Evolutionary conservation across 306 rosid species (phyloP).

Genomic region (Cucurbita moschata): DNA sequence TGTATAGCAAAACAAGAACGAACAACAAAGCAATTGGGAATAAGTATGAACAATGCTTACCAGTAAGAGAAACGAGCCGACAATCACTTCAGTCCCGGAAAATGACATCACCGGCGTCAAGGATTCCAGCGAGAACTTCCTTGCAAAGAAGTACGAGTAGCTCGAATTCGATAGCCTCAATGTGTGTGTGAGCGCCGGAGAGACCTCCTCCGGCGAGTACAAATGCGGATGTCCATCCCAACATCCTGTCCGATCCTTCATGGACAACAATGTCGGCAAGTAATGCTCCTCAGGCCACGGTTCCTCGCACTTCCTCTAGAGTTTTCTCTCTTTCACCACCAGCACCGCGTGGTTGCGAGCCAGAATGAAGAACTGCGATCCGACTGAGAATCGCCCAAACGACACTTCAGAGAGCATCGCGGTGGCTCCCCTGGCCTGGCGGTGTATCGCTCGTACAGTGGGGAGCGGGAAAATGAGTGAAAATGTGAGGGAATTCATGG

Average conservation of each 20-base stretch:
- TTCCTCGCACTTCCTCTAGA: constrained; percentile 39
- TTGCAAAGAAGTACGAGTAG: constrained; percentile 29
- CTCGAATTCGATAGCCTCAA: constrained; percentile 36
- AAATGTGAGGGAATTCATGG: no score
- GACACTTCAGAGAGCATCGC: constrained; percentile 45
- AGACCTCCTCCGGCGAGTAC: constrained; percentile 32
- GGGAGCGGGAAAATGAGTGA: no score
- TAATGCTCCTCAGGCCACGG: constrained; percentile 61
- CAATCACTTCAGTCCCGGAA: constrained; percentile 25
- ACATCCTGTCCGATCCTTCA: constrained; percentile 54
- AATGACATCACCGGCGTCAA: constrained; percentile 35
- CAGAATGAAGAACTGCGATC: constrained; percentile 45
- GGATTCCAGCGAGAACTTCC: constrained; percentile 52
- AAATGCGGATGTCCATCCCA: constrained; percentile 49
- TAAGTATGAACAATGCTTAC: background rate
- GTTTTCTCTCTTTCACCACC: constrained; percentile 24
- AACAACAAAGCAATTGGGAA: background rate
- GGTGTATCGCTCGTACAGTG: constrained; percentile 16
- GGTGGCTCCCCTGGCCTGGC: constrained; percentile 27
- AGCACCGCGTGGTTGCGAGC: constrained; percentile 26
- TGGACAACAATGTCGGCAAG: constrained; percentile 49
- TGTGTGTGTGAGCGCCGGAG: constrained; percentile 23
- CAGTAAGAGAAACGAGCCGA: background rate
- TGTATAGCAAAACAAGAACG: background rate
- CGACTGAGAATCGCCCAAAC: constrained; percentile 34